Percentiles rank a stretch among this genome's conserved stretches.
Evolutionary conservation across 108 stramenopile genomes (phyloP).

Genomic region (Licmophora abbreviata): DNA sequence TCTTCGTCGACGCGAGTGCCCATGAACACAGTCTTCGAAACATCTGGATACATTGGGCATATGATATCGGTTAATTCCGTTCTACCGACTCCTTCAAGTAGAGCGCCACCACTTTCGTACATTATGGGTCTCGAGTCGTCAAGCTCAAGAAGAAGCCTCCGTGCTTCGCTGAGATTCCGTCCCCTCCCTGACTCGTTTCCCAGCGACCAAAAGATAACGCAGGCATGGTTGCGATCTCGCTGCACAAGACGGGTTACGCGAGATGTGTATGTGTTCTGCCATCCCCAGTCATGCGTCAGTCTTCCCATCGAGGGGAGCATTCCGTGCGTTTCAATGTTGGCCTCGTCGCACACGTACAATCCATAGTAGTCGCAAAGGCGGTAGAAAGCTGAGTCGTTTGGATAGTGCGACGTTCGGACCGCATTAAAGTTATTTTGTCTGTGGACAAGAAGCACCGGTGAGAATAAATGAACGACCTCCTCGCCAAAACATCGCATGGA

Average conservation of each 20-base stretch:
- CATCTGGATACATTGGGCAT: constrained; percentile 93
- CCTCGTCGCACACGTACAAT: constrained; percentile 93
- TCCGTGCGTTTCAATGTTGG: constrained; percentile 97
- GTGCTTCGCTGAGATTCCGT: constrained; percentile 39
- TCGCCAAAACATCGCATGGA: background rate
- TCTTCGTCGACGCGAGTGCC: constrained; percentile 42
- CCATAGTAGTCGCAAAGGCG: constrained; percentile 88
- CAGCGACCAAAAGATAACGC: constrained; percentile 84
- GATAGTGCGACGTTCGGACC: constrained; percentile 91
- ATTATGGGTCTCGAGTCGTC: constrained; percentile 66
- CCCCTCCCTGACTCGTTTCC: constrained; percentile 94
- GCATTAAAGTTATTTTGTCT: constrained; percentile 95
- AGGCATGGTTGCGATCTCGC: constrained; percentile 87
- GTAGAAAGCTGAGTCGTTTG: constrained; percentile 84
- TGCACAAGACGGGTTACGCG: constrained; percentile 79
- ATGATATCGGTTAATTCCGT: constrained; percentile 71
- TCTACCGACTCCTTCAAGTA: constrained; percentile 44
- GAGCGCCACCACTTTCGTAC: constrained; percentile 33
- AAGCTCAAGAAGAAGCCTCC: constrained; percentile 40
- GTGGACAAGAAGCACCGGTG: constrained; percentile 16
- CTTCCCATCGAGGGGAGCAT: constrained; percentile 64
- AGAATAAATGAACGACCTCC: background rate
- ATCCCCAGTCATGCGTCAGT: constrained; percentile 56
- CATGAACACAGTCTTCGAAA: constrained; percentile 40
- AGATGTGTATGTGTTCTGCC: constrained; percentile 62